Evolutionary conservation across 2,329 filamentous ascomycete species (phyloP).

Genomic region (Aureobasidium sp.): DNA sequence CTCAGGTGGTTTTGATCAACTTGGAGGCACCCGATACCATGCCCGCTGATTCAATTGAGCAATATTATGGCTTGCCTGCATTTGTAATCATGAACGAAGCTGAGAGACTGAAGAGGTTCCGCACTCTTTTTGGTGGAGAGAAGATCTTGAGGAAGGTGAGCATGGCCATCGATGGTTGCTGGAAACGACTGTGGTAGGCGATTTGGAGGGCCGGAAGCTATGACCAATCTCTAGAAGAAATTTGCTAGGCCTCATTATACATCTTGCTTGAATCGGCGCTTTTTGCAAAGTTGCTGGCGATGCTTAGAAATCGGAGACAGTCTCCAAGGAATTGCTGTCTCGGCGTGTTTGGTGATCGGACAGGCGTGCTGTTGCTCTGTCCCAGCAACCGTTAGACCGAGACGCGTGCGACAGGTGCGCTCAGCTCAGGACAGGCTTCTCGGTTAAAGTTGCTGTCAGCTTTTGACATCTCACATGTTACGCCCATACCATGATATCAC

Average conservation of each 20-base stretch:
- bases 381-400: conserved; percentile 5
- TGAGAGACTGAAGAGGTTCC: conserved; percentile 47
- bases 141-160: conserved; percentile 49
- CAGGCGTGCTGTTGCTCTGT: background rate
- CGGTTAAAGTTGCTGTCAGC: background rate
- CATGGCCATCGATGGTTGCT: conserved; percentile 39
- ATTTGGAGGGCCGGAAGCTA: background rate
- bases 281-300: background rate
- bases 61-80: conserved; percentile 40
- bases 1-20: conserved; percentile 54
- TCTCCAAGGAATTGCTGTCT: background rate
- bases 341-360: background rate
- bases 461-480: background rate
- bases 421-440: background rate
- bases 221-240: conserved; percentile 6
- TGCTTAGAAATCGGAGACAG: conserved; percentile 8
- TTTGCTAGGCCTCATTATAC: conserved; percentile 9
- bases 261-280: background rate
- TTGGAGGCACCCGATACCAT: conserved; percentile 29
- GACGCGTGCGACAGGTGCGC: background rate
- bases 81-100: conserved; percentile 52
- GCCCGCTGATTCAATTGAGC: conserved; percentile 11
- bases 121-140: conserved; percentile 46
- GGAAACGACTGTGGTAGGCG: background rate
- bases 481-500: background rate